Evolutionary conservation across 73 alveolate genomes (phyloP).

Genomic region (Paramecium biaurelia): DNA sequence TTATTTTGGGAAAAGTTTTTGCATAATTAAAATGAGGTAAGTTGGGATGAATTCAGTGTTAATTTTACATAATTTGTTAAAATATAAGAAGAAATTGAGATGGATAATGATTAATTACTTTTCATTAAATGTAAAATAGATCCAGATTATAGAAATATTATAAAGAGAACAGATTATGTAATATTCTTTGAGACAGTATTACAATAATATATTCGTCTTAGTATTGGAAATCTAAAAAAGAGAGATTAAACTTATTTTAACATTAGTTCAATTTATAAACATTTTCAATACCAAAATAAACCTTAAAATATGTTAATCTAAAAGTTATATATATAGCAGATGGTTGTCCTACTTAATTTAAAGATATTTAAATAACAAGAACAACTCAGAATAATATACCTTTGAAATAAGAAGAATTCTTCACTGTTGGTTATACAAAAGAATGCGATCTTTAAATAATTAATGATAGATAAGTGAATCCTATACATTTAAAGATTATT

Average conservation of each 20-base stretch:
- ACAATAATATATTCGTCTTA: not conserved
- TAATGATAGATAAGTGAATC: slow-evolving; percentile 9
- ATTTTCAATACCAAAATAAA: slow-evolving; percentile 5
- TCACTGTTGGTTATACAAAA: not conserved
- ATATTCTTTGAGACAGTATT: slow-evolving; percentile 9
- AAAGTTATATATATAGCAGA: slow-evolving; percentile 12
- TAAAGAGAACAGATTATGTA: slow-evolving; percentile 1
- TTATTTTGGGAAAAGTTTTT: slow-evolving; percentile 36
- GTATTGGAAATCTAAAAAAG: slow-evolving; percentile 22
- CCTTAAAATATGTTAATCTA: not conserved
- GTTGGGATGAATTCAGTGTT: slow-evolving; percentile 36
- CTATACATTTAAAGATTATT: not conserved
- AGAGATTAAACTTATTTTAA: not conserved
- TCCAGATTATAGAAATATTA: slow-evolving; percentile 44
- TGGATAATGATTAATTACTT: slow-evolving; percentile 2
- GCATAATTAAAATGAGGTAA: not conserved
- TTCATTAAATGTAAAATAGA: not conserved
- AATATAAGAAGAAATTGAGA: not conserved
- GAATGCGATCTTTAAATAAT: not conserved
- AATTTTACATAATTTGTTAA: not conserved
- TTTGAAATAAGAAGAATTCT: slow-evolving; percentile 28
- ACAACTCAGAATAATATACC: not conserved
- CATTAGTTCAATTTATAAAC: not conserved
- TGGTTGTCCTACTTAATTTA: slow-evolving; percentile 3
- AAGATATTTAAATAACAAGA: slow-evolving; percentile 3